Percentiles rank a stretch among this genome's conserved stretches.
These are phyloP conservation scores for Nemania sp. DNA, from an alignment of 2,329 filamentous ascomycete genomes.

Conservation along the genomic window DNA sequence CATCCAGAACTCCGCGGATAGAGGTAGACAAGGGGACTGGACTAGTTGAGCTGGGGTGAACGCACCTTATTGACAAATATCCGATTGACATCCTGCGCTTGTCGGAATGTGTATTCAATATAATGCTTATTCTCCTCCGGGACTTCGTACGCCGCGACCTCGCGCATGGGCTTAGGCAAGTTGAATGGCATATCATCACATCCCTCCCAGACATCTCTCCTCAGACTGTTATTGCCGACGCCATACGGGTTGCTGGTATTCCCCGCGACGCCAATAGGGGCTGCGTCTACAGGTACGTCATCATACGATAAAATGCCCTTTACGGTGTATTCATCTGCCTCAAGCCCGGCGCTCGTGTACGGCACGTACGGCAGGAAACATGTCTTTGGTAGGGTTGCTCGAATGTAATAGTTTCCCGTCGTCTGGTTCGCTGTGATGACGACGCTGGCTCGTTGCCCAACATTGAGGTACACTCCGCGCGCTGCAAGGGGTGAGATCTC, in stretches of 20 bases:
- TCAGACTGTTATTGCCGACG: constrained; percentile 47
- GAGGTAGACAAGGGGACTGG: not conserved
- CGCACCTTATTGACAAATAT: constrained; percentile 54
- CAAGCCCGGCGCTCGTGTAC: constrained; percentile 49
- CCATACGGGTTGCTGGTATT: constrained; percentile 51
- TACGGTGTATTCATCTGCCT: constrained; percentile 45
- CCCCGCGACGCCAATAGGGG: constrained; percentile 44
- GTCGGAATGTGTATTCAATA: constrained; percentile 53
- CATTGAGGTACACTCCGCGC: constrained; percentile 55
- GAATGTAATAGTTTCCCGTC: constrained; percentile 52
- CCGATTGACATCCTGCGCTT: constrained; percentile 53
- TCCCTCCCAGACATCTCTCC: constrained; percentile 51
- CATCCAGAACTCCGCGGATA: no score
- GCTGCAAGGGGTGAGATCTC: constrained; percentile 53
- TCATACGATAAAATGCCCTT: constrained; percentile 51
- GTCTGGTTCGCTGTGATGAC: constrained; percentile 52
- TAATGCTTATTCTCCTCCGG: constrained; percentile 50
- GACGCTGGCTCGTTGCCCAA: constrained; percentile 56
- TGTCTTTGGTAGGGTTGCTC: constrained; percentile 52
- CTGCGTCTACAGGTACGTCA: constrained; percentile 29
- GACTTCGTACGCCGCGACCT: constrained; percentile 48
- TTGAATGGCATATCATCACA: constrained; percentile 55
- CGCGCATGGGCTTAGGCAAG: constrained; percentile 50
- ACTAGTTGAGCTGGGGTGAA: not conserved
- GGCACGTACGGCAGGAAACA: constrained; percentile 54